Evolutionary conservation across 805 yeast genomes (phyloP), one percentile per base, ranked within the genome.

Genomic region (Citeromyces matritensis): DNA sequence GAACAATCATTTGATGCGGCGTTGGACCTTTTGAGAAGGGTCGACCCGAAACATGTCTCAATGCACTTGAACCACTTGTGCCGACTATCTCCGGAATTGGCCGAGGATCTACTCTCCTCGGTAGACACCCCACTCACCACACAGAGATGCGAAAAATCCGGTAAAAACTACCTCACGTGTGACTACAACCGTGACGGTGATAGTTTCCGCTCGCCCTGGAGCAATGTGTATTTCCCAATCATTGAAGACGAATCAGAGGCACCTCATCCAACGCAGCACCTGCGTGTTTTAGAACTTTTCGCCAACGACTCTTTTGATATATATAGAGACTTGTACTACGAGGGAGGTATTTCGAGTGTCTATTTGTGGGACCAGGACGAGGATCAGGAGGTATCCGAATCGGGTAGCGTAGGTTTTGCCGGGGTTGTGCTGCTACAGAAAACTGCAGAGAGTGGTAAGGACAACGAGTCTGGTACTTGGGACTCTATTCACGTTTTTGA

Each of bases 121-220:
- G 85, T 88, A 9, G 98, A 88, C 54, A 75, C 78, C 32, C 97
- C 97, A 15, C 60, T 88, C 42, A 55, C 58, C 26, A 57, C 69
- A 27, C 46, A 57, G 30, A 55, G 57, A 24, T 78, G 85, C 47
- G 42, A 46, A 7, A 53, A 55, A 17, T 48, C 70, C 9, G 81
- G 81, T 8, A 79, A 79, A 53, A 68, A 66, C 36, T 88, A 64
- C 49, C 63, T 88, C 35, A 70, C 86, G 32, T 88, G 97, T 55
- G 98, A 88, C 51, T 88, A 88, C 51, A 88, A 88, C 54, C 67
- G 98, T 42, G 98, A 88, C 48, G 86, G 94, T 6, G 97, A 88
- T 53, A 75, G 86, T 13, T 81, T 68, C 55, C 66, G 97, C 42
- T 81, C 94, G 0, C 98, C 97, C 5, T 85, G 88, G 84, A 66